Evolutionary conservation across 331 rosid genomes (phyloP).

Genomic region (Cydonia oblonga): DNA sequence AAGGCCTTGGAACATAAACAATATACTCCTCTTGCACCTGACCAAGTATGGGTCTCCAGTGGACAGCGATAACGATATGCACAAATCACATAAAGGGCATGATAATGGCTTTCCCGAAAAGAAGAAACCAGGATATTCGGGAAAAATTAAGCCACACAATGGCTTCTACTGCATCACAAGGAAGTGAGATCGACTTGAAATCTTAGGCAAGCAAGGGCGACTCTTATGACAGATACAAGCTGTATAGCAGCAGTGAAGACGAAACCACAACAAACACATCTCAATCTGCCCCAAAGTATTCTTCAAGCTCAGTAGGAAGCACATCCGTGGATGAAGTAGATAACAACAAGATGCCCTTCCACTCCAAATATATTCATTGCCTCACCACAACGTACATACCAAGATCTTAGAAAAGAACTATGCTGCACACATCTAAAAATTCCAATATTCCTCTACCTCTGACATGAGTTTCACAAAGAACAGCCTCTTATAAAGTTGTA

Average conservation of each 20-base stretch:
- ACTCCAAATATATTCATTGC: conserved; percentile 11
- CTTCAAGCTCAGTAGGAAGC: conserved; percentile 41
- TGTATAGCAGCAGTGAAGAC: conserved; percentile 38
- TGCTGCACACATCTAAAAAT: too few relatives aligned
- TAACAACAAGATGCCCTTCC: conserved; percentile 23
- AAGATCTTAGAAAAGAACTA: too few relatives aligned
- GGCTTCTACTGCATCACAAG: too few relatives aligned
- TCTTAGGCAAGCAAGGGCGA: too few relatives aligned
- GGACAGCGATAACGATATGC: conserved; percentile 3
- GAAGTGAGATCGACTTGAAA: too few relatives aligned
- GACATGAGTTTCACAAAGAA: too few relatives aligned
- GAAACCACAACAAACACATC: conserved; percentile 37
- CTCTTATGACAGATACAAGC: conserved; percentile 15
- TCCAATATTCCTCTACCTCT: too few relatives aligned
- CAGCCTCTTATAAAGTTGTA: too few relatives aligned
- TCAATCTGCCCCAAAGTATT: conserved; percentile 23
- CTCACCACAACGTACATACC: too few relatives aligned
- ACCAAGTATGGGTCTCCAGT: conserved; percentile 22
- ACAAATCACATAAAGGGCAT: conserved; percentile 10
- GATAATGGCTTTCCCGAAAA: conserved; percentile 1
- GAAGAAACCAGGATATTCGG: conserved; percentile 5
- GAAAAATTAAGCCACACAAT: too few relatives aligned
- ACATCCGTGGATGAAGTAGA: conserved; percentile 43
- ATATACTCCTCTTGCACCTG: conserved; percentile 15
- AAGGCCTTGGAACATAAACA: conserved; percentile 40